phyloP scores from a whole-genome alignment of 2,329 filamentous ascomycete genomes.

The Fusarium chaquense region DNA sequence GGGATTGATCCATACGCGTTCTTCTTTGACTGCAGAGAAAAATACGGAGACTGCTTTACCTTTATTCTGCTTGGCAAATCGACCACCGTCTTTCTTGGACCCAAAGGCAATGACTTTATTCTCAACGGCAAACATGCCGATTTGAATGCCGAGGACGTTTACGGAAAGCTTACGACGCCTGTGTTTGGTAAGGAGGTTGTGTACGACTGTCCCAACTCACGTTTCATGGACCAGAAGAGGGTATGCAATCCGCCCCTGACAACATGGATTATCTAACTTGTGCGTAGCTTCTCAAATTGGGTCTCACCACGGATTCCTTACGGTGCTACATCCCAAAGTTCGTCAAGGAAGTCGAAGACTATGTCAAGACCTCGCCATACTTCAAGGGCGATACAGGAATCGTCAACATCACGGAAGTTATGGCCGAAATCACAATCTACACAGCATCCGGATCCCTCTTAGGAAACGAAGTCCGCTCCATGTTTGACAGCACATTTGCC shows the following conservation, averaged over 20 bases:
- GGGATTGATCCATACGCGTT: conserved; percentile 93
- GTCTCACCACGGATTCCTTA: conserved; percentile 78
- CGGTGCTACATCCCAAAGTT: conserved; percentile 82
- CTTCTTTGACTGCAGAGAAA: conserved; percentile 78
- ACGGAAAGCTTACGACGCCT: conserved; percentile 77
- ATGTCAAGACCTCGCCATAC: conserved; percentile 72
- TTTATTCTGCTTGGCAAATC: conserved; percentile 88
- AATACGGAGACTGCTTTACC: conserved; percentile 91
- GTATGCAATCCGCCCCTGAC: conserved; percentile 57
- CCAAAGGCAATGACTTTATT: conserved; percentile 89
- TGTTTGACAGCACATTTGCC: conserved; percentile 84
- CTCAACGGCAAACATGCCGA: conserved; percentile 90
- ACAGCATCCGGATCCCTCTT: conserved; percentile 89
- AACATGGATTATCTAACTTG: background rate
- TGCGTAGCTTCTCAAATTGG: conserved; percentile 79
- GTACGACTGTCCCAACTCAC: conserved; percentile 89
- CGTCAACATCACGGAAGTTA: conserved; percentile 77
- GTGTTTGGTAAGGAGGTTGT: conserved; percentile 87
- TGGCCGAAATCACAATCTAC: conserved; percentile 90
- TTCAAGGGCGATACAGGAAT: conserved; percentile 77
- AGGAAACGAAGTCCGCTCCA: conserved; percentile 82
- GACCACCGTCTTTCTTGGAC: conserved; percentile 85
- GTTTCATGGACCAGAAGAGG: conserved; percentile 96
- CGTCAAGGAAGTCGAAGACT: conserved; percentile 77
- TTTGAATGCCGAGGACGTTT: conserved; percentile 90